phyloP scores from a whole-genome alignment of 352 stramenopile species.

The Phytophthora sp. region DNA sequence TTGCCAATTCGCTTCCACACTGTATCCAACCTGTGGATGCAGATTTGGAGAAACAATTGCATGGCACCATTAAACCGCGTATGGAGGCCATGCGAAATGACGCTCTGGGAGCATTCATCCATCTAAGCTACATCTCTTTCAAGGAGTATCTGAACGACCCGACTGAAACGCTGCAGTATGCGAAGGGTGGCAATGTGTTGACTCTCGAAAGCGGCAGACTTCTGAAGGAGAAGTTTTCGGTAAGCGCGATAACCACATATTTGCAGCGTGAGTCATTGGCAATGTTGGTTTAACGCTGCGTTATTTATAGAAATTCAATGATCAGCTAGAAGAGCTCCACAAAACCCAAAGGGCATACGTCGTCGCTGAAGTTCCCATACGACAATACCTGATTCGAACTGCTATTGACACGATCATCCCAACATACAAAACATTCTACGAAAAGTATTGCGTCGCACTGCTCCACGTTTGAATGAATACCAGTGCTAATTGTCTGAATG shows the following conservation, averaged over 20 bases:
- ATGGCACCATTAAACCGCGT: constrained; percentile 78
- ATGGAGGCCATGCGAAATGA: constrained; percentile 87
- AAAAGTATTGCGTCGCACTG: constrained; percentile 66
- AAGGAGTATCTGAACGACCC: constrained; percentile 75
- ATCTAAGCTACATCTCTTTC: constrained; percentile 74
- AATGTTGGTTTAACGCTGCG: not conserved
- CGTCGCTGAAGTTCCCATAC: constrained; percentile 86
- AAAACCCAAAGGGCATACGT: constrained; percentile 77
- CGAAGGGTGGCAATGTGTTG: constrained; percentile 80
- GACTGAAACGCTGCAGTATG: constrained; percentile 87
- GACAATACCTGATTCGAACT: constrained; percentile 85
- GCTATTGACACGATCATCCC: constrained; percentile 87
- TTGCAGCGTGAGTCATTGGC: not conserved
- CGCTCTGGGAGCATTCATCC: constrained; percentile 85
- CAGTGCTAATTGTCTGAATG: constrained; percentile 6
- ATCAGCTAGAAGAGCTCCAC: constrained; percentile 71
- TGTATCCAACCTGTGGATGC: constrained; percentile 47
- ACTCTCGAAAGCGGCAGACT: constrained; percentile 91
- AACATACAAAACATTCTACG: constrained; percentile 91
- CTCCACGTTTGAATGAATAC: not conserved
- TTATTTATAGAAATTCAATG: constrained; percentile 68
- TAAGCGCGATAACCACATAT: constrained; percentile 25
- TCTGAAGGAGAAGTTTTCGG: constrained; percentile 93
- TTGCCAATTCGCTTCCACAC: constrained; percentile 79
- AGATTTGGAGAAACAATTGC: constrained; percentile 59